Evolutionary conservation across 352 stramenopile species (phyloP).

Genomic region (Globisporangium recalcitrans): DNA sequence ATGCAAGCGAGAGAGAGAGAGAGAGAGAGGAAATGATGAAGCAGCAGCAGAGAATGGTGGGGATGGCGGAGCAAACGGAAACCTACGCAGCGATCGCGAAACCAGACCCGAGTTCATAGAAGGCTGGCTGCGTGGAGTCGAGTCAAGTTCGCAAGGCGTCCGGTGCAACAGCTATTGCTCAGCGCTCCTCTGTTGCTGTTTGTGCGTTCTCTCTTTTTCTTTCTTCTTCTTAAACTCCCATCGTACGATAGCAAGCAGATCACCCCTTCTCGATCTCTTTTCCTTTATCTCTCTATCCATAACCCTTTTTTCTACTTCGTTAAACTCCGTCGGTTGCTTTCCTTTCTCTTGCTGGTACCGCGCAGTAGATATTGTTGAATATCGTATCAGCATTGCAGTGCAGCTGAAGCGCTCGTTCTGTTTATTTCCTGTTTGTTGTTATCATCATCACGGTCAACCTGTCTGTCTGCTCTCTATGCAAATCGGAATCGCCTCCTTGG

Average conservation of each 20-base stretch:
- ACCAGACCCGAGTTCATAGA: not conserved
- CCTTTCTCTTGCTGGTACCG: not conserved
- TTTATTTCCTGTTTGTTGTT: not conserved
- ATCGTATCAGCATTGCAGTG: not conserved
- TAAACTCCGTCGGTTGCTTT: not conserved
- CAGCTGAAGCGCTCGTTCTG: not conserved
- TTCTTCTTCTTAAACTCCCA: not conserved
- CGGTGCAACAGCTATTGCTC: not conserved
- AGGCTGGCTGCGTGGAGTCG: not conserved
- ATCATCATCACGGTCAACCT: not conserved
- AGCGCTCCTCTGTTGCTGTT: not conserved
- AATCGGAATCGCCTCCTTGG: too few species aligned
- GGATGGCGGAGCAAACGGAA: not conserved
- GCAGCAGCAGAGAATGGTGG: not conserved
- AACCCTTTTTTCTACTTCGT: not conserved
- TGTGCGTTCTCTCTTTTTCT: not conserved
- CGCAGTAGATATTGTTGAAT: not conserved
- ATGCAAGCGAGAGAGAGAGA: not conserved
- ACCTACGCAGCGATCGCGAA: not conserved
- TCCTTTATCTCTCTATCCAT: slow-evolving; percentile 10
- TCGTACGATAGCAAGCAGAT: slow-evolving; percentile 13
- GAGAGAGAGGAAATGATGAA: too few species aligned
- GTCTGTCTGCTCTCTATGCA: not conserved
- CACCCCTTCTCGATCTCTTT: not conserved
- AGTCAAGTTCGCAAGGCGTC: not conserved